These are phyloP conservation scores for Annona cherimola DNA, from an alignment of 164 flowering plant genomes.

Conservation along the genomic window DNA sequence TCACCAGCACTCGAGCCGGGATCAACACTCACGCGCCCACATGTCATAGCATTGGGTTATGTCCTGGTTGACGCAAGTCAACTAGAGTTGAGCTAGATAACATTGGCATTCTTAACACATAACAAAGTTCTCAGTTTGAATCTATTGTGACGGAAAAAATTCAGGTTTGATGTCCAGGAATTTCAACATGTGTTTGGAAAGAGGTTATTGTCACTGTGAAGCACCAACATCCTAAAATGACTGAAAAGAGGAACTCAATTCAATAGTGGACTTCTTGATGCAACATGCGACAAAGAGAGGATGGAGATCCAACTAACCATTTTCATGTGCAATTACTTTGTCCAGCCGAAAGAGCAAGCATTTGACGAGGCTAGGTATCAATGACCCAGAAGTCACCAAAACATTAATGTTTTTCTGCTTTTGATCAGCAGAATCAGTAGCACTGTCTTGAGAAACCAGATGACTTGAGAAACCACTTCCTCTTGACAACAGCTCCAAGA, in stretches of 20 bases:
- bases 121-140: neutral
- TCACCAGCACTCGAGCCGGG: too few relatives aligned
- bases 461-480: conserved; percentile 20
- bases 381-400: conserved; percentile 85
- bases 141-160: neutral
- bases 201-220: neutral
- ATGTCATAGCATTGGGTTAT: too few relatives aligned
- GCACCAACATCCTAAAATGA: neutral
- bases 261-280: neutral
- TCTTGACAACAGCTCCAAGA: conserved; percentile 64
- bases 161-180: neutral
- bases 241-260: neutral
- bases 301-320: conserved; percentile 41
- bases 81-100: neutral
- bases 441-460: conserved; percentile 19
- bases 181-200: too few relatives aligned
- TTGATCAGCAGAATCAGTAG: conserved; percentile 15
- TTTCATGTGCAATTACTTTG: conserved; percentile 44
- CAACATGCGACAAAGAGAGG: neutral
- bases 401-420: conserved; percentile 48
- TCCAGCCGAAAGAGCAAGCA: conserved; percentile 85
- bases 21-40: too few relatives aligned
- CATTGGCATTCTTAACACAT: neutral
- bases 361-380: conserved; percentile 90
- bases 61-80: too few relatives aligned